A percentile compares a stretch with the other conserved stretches of the same genome.
Conservation (phyloP, 2,329 filamentous ascomycete genomes). For the Talaromyces rugulosus region DNA sequence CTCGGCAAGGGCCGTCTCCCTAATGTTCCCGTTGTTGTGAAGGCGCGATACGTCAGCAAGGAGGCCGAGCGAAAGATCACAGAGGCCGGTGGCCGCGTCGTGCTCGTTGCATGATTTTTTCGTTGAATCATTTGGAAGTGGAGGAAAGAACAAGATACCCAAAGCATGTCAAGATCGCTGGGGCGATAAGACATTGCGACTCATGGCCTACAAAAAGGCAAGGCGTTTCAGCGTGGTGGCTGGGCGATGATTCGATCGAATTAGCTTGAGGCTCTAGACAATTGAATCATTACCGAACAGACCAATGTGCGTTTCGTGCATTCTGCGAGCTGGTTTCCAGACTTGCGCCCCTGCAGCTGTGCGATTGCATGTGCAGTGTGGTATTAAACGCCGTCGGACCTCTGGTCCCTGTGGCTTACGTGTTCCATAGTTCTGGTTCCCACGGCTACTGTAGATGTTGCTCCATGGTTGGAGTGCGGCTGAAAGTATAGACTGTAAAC, state of each 20-base stretch:
- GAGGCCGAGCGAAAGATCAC: conserved; percentile 99
- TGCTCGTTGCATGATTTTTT: conserved; percentile 78
- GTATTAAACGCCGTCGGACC: background rate
- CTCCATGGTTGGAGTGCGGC: background rate
- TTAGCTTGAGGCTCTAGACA: conserved; percentile 13
- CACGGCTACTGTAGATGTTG: background rate
- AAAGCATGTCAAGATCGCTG: conserved; percentile 9
- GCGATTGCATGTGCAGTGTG: background rate
- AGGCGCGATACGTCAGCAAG: conserved; percentile 90
- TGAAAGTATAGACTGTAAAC: background rate
- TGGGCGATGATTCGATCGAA: conserved; percentile 14
- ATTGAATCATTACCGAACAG: conserved; percentile 16
- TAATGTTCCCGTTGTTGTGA: conserved; percentile 87
- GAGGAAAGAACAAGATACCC: background rate
- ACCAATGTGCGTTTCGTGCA: conserved; percentile 15
- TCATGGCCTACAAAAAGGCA: background rate
- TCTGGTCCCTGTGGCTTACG: background rate
- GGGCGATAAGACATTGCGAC: conserved; percentile 2
- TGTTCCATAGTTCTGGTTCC: background rate
- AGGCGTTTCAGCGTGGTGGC: conserved; percentile 16
- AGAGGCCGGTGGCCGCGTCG: conserved; percentile 90
- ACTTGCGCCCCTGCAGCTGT: background rate
- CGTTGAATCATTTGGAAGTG: background rate
- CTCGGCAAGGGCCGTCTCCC: conserved; percentile 97
- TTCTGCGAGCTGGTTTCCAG: conserved; percentile 1